Conservation (phyloP, 805 yeast genomes). For the Metschnikowia anglica region DNA sequence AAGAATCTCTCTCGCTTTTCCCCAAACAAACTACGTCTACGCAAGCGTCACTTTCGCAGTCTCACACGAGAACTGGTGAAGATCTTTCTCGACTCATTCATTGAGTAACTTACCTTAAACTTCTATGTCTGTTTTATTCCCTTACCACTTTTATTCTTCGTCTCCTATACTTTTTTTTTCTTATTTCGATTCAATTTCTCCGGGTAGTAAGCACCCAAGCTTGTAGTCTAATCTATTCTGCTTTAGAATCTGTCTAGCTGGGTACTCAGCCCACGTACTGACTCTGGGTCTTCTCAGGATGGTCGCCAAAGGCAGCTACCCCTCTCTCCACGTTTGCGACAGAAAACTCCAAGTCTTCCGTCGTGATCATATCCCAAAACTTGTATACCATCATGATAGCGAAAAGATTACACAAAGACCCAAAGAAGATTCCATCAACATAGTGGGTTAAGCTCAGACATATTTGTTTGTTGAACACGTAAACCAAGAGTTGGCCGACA, state of each 20-base stretch:
- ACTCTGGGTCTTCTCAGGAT: slow-evolving; percentile 32
- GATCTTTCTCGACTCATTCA: no score
- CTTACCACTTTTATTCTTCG: background rate
- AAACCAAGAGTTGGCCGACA: slow-evolving; percentile 75
- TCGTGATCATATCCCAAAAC: slow-evolving; percentile 94
- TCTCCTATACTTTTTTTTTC: background rate
- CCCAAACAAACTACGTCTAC: background rate
- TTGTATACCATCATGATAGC: slow-evolving; percentile 94
- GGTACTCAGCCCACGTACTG: slow-evolving; percentile 13
- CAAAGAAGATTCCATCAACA: slow-evolving; percentile 86
- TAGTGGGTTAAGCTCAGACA: slow-evolving; percentile 80
- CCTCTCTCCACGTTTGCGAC: slow-evolving; percentile 51
- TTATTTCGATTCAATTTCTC: no score
- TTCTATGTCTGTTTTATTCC: no score
- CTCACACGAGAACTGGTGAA: no score
- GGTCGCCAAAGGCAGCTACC: slow-evolving; percentile 31
- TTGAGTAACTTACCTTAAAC: no score
- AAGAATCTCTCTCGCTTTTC: no score
- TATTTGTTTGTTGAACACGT: slow-evolving; percentile 63
- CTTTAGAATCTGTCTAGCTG: no score
- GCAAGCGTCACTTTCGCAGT: background rate
- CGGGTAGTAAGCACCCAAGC: no score
- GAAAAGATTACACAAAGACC: slow-evolving; percentile 74
- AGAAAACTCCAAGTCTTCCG: slow-evolving; percentile 90
- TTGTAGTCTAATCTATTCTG: background rate